phyloP scores from a whole-genome alignment of 257 asterid genomes.

The Solanum paucissectum region DNA sequence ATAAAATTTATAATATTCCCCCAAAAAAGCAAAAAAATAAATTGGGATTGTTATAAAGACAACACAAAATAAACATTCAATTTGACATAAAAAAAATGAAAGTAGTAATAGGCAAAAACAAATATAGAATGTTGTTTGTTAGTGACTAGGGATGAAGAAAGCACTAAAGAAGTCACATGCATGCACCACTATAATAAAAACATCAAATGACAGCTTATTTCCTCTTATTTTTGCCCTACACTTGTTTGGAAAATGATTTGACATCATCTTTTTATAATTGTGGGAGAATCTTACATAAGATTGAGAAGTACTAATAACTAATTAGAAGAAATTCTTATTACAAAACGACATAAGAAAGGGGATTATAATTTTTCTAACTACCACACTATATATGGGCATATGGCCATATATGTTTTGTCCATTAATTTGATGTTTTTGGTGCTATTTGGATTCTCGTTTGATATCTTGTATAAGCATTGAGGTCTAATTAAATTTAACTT shows the following conservation, averaged over 20 bases:
- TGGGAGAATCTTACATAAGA: background rate
- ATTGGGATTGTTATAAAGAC: background rate
- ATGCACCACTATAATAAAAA: background rate
- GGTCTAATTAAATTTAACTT: background rate
- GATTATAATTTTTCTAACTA: background rate
- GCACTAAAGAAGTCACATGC: background rate
- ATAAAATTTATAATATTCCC: background rate
- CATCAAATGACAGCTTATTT: background rate
- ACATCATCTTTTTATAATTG: background rate
- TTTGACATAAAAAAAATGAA: background rate
- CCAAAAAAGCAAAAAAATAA: background rate
- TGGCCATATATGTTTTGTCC: background rate
- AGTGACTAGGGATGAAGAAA: background rate
- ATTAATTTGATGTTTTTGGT: background rate
- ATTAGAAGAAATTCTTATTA: background rate
- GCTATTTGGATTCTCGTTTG: rapidly evolving
- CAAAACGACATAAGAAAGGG: background rate
- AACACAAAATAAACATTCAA: background rate
- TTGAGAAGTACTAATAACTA: background rate
- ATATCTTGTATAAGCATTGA: background rate
- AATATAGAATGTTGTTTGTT: background rate
- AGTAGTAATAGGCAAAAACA: background rate
- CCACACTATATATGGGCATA: background rate
- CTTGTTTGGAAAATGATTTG: background rate
- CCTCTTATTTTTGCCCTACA: background rate